Percentiles rank a stretch among this genome's conserved stretches.
Conservation (phyloP, 2,329 filamentous ascomycete genomes). For the Colletotrichum tanaceti region DNA sequence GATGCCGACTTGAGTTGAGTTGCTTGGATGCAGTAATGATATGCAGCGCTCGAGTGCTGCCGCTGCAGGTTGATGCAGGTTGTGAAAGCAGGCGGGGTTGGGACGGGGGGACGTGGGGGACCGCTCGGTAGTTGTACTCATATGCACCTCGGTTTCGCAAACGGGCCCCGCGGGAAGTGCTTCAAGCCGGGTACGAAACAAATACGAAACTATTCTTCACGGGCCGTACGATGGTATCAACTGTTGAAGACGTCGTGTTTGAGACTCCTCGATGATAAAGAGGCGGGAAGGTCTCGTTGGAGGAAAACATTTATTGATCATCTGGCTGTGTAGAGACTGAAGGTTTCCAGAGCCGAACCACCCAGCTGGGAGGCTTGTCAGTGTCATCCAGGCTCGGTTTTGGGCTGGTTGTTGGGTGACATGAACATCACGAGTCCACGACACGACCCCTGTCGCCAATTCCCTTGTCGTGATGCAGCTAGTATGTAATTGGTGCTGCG, state of each 20-base stretch:
- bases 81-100: slow-evolving; percentile 30
- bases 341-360: too few relatives aligned
- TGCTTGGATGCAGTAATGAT: slow-evolving; percentile 18
- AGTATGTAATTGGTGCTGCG: not conserved
- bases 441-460: not conserved
- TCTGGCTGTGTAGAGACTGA: too few relatives aligned
- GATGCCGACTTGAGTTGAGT: slow-evolving; percentile 15
- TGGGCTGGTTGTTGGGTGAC: too few relatives aligned
- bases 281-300: too few relatives aligned
- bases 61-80: not conserved
- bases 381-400: not conserved
- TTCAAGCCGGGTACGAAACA: slow-evolving; percentile 36
- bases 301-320: too few relatives aligned
- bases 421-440: too few relatives aligned
- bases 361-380: not conserved
- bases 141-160: slow-evolving; percentile 34
- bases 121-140: slow-evolving; percentile 34
- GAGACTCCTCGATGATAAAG: too few relatives aligned
- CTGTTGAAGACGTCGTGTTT: slow-evolving; percentile 9
- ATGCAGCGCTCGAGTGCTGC: slow-evolving; percentile 29
- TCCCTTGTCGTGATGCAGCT: not conserved
- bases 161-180: slow-evolving; percentile 14
- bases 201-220: slow-evolving; percentile 25
- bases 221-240: too few relatives aligned
- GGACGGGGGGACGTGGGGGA: slow-evolving; percentile 22